These are phyloP conservation scores for Quercus engelmannii DNA, from an alignment of 306 rosid genomes.

Conservation along the genomic window DNA sequence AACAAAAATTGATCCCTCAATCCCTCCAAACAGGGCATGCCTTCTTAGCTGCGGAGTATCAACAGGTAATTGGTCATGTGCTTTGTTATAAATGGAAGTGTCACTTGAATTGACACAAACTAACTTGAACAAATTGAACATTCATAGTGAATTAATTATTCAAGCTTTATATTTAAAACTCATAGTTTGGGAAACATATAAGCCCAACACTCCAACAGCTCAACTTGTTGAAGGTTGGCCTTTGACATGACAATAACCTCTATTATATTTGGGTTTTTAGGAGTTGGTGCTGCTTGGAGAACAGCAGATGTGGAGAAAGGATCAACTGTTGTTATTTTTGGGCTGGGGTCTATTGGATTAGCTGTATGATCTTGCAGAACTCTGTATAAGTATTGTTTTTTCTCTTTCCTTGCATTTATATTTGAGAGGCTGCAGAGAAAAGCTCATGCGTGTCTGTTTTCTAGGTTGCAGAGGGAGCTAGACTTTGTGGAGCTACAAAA, in stretches of 20 bases:
- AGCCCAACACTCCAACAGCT: background rate
- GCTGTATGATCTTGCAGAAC: slow-evolving; percentile 47
- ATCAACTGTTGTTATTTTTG: slow-evolving; percentile 76
- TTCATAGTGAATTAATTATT: background rate
- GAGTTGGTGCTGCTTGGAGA: slow-evolving; percentile 94
- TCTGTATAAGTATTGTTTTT: background rate
- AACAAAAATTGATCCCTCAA: slow-evolving; percentile 44
- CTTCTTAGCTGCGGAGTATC: slow-evolving; percentile 83
- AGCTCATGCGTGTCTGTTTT: slow-evolving; percentile 14
- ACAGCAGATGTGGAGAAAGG: slow-evolving; percentile 77
- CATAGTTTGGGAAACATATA: background rate
- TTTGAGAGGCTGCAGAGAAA: background rate
- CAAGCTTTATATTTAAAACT: background rate
- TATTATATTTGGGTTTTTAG: slow-evolving; percentile 28
- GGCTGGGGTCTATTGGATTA: slow-evolving; percentile 81
- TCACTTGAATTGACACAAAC: background rate
- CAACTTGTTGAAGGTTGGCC: background rate
- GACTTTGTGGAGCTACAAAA: slow-evolving; percentile 75
- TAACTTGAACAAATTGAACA: background rate
- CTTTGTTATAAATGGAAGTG: background rate
- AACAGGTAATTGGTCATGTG: slow-evolving; percentile 44
- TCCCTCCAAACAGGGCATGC: slow-evolving; percentile 69
- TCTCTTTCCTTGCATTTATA: background rate
- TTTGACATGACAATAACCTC: background rate
- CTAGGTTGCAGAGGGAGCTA: slow-evolving; percentile 91